Conservation (phyloP, 2,329 filamentous ascomycete species). For the Karstenula rhodostoma region DNA sequence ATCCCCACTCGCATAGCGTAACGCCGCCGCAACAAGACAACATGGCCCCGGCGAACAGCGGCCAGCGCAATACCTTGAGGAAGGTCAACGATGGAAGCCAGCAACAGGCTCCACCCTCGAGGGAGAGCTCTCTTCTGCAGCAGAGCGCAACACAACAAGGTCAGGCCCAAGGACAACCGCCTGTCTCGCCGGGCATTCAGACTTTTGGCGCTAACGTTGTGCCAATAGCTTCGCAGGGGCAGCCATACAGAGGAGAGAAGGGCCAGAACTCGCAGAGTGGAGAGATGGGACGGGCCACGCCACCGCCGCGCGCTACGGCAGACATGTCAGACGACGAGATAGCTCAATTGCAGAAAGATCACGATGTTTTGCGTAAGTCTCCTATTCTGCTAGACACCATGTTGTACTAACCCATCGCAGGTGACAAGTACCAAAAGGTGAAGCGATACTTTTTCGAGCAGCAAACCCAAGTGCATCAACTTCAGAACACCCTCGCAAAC, state of each 20-base stretch:
- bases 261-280: conserved; percentile 35
- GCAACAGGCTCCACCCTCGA: conserved; percentile 41
- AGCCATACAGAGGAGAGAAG: conserved; percentile 53
- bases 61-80: conserved; percentile 42
- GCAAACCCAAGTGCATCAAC: conserved; percentile 85
- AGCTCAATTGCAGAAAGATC: conserved; percentile 57
- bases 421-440: conserved; percentile 96
- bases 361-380: conserved; percentile 59
- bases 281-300: conserved; percentile 53
- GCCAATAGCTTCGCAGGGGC: conserved; percentile 54
- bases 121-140: conserved; percentile 46
- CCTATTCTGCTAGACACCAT: neutral
- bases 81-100: conserved; percentile 45
- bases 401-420: conserved; percentile 55
- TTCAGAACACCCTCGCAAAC: conserved; percentile 97
- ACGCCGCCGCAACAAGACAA: conserved; percentile 43
- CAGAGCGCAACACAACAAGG: conserved; percentile 47
- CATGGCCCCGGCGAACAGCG: conserved; percentile 39
- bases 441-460: conserved; percentile 98
- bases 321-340: conserved; percentile 60
- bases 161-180: conserved; percentile 47
- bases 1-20: conserved; percentile 36
- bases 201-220: conserved; percentile 57
- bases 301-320: conserved; percentile 53
- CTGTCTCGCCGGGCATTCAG: conserved; percentile 49